Base-by-base conservation (phyloP, 1,139 yeast species). In the Scheffersomyces quercinus region DNA sequence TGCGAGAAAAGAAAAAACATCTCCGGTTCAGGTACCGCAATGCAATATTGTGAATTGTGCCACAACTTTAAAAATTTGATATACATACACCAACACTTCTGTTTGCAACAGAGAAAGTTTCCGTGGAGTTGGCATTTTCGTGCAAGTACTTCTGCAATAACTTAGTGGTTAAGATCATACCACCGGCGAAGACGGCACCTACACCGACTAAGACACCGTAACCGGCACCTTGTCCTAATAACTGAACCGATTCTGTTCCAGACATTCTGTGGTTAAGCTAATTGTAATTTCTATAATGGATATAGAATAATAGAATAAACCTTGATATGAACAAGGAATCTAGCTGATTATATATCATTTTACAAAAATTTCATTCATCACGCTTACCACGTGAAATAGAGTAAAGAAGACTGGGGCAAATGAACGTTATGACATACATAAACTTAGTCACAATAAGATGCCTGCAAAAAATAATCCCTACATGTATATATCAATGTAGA, bases 171-270 rank as follows among this genome's bases (percentile, higher is more conserved):
- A 59, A 41, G 15, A 65, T 54, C 58, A 65, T 65, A 28, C 66
- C 65, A 8, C 59, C 48, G 5, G 70, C 69, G 45, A 65, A 65
- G 5, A 59, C 47, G 4, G 59, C 67, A 33, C 70, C 68, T 3
- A 60, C 62, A 1, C 68, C 70, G 24, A 64, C 58, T 20, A 65
- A 51, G 20, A 64, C 51, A 3, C 66, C 68, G 50, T 63, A 65
- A 1, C 70, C 69, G 32, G 56, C 53, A 5, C 54, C 63, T 49
- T 64, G 61, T 16, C 52, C 50, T 33, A 64, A 50, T 12, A 52
- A 33, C 32, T 41, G 35, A 6, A 42, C 37, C 37, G 35, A 34
- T 39, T 13, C 8, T 11, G 29, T 15, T 7, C 37, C 29, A 20
- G 42, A 28, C 26, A 20, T 20, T 6, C 7, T 20, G 8, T 20